These are phyloP conservation scores for Articulospora tetracladia DNA, from an alignment of 495 filamentous ascomycete genomes.

Conservation along the genomic window DNA sequence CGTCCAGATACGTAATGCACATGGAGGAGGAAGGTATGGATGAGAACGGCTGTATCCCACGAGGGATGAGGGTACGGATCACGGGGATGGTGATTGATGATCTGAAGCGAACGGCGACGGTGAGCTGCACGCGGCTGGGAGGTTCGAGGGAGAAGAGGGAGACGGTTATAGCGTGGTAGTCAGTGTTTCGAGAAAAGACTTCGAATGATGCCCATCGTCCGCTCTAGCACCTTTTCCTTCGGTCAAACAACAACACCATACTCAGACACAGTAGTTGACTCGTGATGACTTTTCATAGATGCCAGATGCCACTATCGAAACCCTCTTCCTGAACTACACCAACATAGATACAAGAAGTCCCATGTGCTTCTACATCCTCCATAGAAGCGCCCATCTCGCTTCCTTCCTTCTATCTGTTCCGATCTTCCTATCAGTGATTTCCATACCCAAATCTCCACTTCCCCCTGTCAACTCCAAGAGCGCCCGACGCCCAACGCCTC, in stretches of 20 bases:
- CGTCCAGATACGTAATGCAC: not conserved
- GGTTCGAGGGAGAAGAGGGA: not conserved
- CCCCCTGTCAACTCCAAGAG: not conserved
- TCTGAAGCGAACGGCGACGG: not conserved
- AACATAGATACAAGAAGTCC: conserved; percentile 9
- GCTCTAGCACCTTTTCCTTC: too few relatives aligned
- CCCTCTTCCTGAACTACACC: not conserved
- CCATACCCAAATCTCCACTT: not conserved
- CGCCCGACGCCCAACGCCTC: not conserved
- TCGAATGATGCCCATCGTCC: too few relatives aligned
- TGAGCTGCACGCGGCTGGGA: not conserved
- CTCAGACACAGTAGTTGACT: not conserved
- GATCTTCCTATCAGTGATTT: not conserved
- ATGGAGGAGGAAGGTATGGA: conserved; percentile 5
- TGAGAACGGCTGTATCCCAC: conserved; percentile 1
- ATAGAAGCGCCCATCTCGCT: too few relatives aligned
- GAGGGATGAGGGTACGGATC: not conserved
- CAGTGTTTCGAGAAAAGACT: too few relatives aligned
- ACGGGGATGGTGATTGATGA: not conserved
- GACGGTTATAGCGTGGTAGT: not conserved
- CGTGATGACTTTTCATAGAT: not conserved
- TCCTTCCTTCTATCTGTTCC: too few relatives aligned
- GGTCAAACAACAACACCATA: not conserved
- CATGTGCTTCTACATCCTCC: too few relatives aligned
- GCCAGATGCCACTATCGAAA: conserved; percentile 1